Evolutionary conservation across 805 yeast genomes (phyloP).

Genomic region (Cyberlindnera saturnus): DNA sequence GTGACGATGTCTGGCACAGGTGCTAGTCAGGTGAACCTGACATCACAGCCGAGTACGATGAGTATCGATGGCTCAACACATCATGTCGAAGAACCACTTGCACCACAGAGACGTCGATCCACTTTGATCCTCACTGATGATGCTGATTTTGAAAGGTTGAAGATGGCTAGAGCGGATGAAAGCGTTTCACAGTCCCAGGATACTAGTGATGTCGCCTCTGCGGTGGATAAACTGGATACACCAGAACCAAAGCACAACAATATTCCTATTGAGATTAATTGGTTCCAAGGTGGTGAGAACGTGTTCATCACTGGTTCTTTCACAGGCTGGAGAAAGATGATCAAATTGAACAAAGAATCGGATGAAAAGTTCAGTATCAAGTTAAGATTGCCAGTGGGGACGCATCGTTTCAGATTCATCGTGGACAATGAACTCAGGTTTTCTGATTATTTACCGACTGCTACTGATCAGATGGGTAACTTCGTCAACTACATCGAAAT

Average conservation of each 20-base stretch:
- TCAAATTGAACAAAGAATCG: slow-evolving; percentile 59
- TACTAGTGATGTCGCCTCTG: slow-evolving; percentile 5
- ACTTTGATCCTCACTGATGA: slow-evolving; percentile 70
- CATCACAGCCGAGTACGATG: slow-evolving; percentile 22
- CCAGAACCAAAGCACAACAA: slow-evolving; percentile 3
- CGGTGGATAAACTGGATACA: slow-evolving; percentile 6
- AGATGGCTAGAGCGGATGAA: slow-evolving; percentile 29
- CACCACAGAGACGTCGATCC: slow-evolving; percentile 50
- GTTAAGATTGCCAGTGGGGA: slow-evolving; percentile 79
- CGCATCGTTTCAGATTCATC: slow-evolving; percentile 89
- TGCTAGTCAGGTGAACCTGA: slow-evolving; percentile 16
- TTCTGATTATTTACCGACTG: slow-evolving; percentile 87
- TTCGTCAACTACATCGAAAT: slow-evolving; percentile 89
- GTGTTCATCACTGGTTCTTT: slow-evolving; percentile 97
- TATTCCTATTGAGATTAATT: slow-evolving; percentile 61
- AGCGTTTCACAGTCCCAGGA: slow-evolving; percentile 13
- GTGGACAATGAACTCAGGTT: slow-evolving; percentile 90
- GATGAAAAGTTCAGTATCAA: slow-evolving; percentile 59
- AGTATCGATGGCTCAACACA: slow-evolving; percentile 15
- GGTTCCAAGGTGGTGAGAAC: slow-evolving; percentile 95
- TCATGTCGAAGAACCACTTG: background rate
- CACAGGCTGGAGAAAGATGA: slow-evolving; percentile 98
- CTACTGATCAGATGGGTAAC: slow-evolving; percentile 95
- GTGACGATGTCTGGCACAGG: slow-evolving; percentile 24
- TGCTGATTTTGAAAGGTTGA: slow-evolving; percentile 46